A percentile compares a stretch with the other conserved stretches of the same genome.
Evolutionary conservation across 2,329 filamentous ascomycete genomes (phyloP).

Genomic region (Pestalotiopsis sp.): DNA sequence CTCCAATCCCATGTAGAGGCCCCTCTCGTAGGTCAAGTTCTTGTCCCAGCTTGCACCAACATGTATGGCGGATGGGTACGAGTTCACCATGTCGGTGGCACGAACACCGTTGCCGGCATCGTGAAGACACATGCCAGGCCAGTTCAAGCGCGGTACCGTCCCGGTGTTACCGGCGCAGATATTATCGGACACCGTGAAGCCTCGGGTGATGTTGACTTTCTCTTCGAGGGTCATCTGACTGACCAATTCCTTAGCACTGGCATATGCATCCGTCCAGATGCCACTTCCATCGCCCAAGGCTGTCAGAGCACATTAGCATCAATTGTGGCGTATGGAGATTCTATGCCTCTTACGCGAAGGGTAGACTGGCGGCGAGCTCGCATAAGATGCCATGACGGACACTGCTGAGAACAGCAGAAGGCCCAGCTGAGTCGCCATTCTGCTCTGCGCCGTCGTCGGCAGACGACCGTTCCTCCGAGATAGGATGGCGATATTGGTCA

Average conservation of each 20-base stretch:
- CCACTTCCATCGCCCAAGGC: slow-evolving; percentile 36
- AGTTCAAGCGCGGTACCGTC: slow-evolving; percentile 45
- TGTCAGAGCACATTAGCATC: slow-evolving; percentile 18
- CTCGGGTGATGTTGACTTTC: slow-evolving; percentile 56
- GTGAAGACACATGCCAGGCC: slow-evolving; percentile 51
- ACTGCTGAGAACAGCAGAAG: slow-evolving; percentile 13
- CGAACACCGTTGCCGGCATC: slow-evolving; percentile 53
- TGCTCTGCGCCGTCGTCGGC: not conserved
- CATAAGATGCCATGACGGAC: slow-evolving; percentile 21
- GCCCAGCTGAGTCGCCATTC: not conserved
- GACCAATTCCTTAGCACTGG: slow-evolving; percentile 59
- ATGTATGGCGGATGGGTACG: slow-evolving; percentile 51
- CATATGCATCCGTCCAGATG: slow-evolving; percentile 60
- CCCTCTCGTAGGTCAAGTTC: slow-evolving; percentile 53
- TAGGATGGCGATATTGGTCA: not conserved
- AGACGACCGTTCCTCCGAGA: not conserved
- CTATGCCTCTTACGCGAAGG: slow-evolving; percentile 30
- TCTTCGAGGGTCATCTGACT: slow-evolving; percentile 67
- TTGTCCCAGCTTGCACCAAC: slow-evolving; percentile 57
- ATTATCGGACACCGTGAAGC: slow-evolving; percentile 46
- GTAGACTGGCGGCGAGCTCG: slow-evolving; percentile 29
- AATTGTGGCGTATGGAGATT: not conserved
- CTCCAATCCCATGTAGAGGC: slow-evolving; percentile 56
- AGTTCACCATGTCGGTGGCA: slow-evolving; percentile 49
- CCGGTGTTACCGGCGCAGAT: slow-evolving; percentile 51